phyloP scores from a whole-genome alignment of 2,329 filamentous ascomycete species.

The Phoma sp. region DNA sequence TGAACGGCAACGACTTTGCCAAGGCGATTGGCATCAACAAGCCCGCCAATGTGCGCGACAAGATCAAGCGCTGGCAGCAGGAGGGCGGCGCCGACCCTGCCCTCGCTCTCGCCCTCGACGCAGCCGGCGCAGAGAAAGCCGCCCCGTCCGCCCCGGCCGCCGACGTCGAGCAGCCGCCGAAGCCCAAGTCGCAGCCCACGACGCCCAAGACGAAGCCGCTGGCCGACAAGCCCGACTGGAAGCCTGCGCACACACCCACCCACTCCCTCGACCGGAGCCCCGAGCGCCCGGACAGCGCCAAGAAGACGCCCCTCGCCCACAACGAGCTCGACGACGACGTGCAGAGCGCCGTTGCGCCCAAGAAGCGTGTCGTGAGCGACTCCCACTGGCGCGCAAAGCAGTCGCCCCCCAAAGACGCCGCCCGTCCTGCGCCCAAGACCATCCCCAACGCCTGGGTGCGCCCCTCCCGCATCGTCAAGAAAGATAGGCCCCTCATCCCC shows the following conservation, averaged over 20 bases:
- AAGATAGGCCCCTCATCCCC: constrained; percentile 15
- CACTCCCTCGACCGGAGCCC: constrained; percentile 35
- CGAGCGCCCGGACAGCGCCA: constrained; percentile 40
- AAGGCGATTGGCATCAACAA: constrained; percentile 51
- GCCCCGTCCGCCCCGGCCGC: background rate
- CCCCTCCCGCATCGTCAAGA: constrained; percentile 39
- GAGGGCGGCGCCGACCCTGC: constrained; percentile 67
- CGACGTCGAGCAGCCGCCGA: constrained; percentile 10
- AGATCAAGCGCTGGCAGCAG: constrained; percentile 86
- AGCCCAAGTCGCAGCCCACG: constrained; percentile 22
- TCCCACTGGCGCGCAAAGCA: constrained; percentile 77
- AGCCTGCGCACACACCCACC: constrained; percentile 31
- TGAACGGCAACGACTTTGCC: constrained; percentile 48
- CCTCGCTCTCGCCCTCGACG: background rate
- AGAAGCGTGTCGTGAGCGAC: constrained; percentile 92
- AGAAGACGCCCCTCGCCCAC: constrained; percentile 38
- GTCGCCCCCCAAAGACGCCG: constrained; percentile 42
- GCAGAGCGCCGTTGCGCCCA: constrained; percentile 69
- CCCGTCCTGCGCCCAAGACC: constrained; percentile 42
- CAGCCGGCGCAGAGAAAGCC: no score
- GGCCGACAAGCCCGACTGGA: constrained; percentile 38
- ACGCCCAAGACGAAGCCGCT: constrained; percentile 35
- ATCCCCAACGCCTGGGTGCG: constrained; percentile 50
- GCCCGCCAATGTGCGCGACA: constrained; percentile 67
- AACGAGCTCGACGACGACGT: constrained; percentile 54